These are phyloP conservation scores for Urostyla sp. DNA, from an alignment of 73 alveolate species.

Conservation along the genomic window DNA sequence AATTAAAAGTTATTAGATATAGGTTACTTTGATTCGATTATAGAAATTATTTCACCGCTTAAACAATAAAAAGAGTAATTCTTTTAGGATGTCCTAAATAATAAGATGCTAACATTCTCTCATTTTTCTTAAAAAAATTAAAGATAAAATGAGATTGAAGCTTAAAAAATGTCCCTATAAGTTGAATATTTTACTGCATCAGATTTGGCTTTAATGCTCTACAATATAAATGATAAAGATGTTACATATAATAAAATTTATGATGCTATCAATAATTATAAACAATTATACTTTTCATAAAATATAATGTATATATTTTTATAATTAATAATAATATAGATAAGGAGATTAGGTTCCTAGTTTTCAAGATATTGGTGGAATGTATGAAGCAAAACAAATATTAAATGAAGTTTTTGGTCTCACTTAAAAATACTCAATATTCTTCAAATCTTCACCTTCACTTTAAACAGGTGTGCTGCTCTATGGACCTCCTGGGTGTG, in stretches of 20 bases:
- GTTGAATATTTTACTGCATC: conserved; percentile 56
- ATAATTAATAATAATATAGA: not conserved
- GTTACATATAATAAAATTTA: not conserved
- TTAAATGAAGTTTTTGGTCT: conserved; percentile 79
- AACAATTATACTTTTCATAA: not conserved
- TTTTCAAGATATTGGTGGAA: conserved; percentile 81
- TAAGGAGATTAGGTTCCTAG: conserved; percentile 34
- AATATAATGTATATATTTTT: not conserved
- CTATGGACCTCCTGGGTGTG: conserved; percentile 95
- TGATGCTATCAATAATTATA: not conserved
- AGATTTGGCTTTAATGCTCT: conserved; percentile 10
- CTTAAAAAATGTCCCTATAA: conserved; percentile 4
- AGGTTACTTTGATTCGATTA: conserved; percentile 34
- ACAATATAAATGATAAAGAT: not conserved
- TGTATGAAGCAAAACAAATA: conserved; percentile 60
- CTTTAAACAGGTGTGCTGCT: conserved; percentile 78
- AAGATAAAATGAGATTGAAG: not conserved
- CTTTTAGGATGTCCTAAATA: conserved; percentile 7
- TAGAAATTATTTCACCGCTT: conserved; percentile 41
- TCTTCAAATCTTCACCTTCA: conserved; percentile 69
- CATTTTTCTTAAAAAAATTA: not conserved
- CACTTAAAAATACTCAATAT: conserved; percentile 62
- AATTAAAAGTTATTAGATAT: conserved; percentile 4
- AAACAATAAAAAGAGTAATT: conserved; percentile 15
- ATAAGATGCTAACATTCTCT: too few species aligned